These are phyloP conservation scores for Aspergillus homomorphus DNA, from an alignment of 495 filamentous ascomycete genomes.

Conservation along the genomic window DNA sequence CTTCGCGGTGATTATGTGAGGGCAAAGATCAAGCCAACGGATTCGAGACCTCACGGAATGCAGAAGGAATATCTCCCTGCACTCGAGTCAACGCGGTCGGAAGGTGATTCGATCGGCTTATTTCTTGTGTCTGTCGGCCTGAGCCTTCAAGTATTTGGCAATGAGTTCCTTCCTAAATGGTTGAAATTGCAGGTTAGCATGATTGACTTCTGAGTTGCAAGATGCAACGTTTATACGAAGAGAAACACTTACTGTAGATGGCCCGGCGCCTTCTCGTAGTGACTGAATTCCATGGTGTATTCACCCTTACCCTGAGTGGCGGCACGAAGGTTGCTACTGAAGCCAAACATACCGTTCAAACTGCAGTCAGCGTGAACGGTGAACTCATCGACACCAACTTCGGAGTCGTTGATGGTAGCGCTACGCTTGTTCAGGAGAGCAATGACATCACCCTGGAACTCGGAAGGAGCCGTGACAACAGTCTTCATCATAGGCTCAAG, in stretches of 20 bases:
- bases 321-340: conserved; percentile 82
- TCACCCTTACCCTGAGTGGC: conserved; percentile 98
- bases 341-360: conserved; percentile 96
- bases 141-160: conserved; percentile 81
- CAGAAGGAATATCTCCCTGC: background rate
- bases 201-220: background rate
- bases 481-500: conserved; percentile 99
- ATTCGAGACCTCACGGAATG: background rate
- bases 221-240: background rate
- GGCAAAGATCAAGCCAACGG: background rate
- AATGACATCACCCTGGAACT: conserved; percentile 97
- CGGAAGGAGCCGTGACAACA: conserved; percentile 87
- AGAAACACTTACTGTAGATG: conserved; percentile 75
- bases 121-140: conserved; percentile 70
- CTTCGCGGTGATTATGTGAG: background rate
- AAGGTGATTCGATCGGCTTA: conserved; percentile 28
- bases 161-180: conserved; percentile 75
- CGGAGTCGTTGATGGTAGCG: conserved; percentile 91
- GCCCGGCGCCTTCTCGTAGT: conserved; percentile 82
- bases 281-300: conserved; percentile 98
- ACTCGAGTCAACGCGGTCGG: background rate
- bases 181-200: conserved; percentile 2
- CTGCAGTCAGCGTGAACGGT: conserved; percentile 90
- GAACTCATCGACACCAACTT: conserved; percentile 93
- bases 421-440: conserved; percentile 95